These are phyloP conservation scores for Suaeda aralocaspica DNA, from an alignment of 148 eudicot genomes.

Conservation along the genomic window DNA sequence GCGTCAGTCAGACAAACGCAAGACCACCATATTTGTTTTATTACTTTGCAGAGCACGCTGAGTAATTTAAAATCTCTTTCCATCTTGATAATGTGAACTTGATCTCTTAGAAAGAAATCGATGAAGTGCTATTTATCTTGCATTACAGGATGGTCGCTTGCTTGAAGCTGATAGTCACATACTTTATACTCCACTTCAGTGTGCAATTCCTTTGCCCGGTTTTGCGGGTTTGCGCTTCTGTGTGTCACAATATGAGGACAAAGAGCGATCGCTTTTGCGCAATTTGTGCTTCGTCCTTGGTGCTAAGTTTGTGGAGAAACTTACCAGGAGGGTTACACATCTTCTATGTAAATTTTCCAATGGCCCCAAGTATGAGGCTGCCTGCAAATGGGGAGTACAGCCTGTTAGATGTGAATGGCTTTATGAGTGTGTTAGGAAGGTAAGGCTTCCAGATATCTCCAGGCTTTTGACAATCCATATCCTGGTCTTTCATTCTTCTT, in stretches of 20 bases:
- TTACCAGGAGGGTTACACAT: conserved; percentile 75
- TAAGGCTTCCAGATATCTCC: conserved; percentile 16
- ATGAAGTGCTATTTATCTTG: conserved; percentile 22
- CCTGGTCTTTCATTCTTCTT: neutral
- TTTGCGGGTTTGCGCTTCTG: conserved; percentile 57
- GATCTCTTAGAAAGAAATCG: conserved; percentile 17
- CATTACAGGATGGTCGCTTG: conserved; percentile 61
- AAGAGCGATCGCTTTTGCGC: conserved; percentile 69
- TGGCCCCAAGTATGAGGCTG: conserved; percentile 81
- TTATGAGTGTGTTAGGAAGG: conserved; percentile 79
- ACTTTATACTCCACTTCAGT: conserved; percentile 89
- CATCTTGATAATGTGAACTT: neutral
- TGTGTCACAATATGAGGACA: conserved; percentile 77
- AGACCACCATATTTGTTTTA: neutral
- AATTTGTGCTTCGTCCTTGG: conserved; percentile 88
- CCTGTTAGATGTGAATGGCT: conserved; percentile 79
- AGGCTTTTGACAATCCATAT: conserved; percentile 1
- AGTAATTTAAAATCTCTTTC: neutral
- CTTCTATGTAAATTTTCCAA: conserved; percentile 69
- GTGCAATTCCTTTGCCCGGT: conserved; percentile 82
- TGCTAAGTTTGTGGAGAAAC: conserved; percentile 56
- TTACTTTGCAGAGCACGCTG: neutral
- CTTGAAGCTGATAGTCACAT: conserved; percentile 79
- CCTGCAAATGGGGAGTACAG: conserved; percentile 67
- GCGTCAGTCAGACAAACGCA: no score